Base-by-base conservation (phyloP, 1,139 yeast genomes). In the Pichia sp. region DNA sequence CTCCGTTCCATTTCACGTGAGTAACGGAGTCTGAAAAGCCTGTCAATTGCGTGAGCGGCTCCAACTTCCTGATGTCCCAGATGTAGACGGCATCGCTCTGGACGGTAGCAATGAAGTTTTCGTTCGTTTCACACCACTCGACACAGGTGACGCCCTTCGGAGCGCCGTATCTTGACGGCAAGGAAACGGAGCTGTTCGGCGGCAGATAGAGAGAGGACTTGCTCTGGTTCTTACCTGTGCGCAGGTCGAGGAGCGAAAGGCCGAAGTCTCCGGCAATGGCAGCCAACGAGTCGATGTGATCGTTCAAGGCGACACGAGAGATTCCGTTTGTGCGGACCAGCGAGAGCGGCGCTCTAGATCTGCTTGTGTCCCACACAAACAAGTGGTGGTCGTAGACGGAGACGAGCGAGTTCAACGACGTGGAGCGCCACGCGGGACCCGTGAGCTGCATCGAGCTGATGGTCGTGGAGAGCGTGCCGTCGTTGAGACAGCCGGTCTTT, bases 261-360 rank as follows among this genome's bases (percentile, higher is more conserved):
- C 95, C 95, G 64, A 83, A 84, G 45, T 75, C 73, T 3, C 95
- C 92, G 53, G 87, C 82, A 4, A 86, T 69, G 0, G 89, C 87
- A 40, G 85, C 63, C 8, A 80, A 67, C 1, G 84, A 84, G 59
- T 78, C 78, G 40, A 78, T 72, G 26, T 69, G 62, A 0, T 75
- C 71, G 34, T 82, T 76, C 1, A 80, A 68, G 59, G 85, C 86
- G 55, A 85, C 78, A 54, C 79, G 75, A 15, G 68, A 65, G 3
- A 83, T 66, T 0, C 90, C 88, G 3, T 75, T 68, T 23, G 80
- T 72, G 45, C 76, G 76, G 34, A 82, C 75, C 51, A 83, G 81
- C 54, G 81, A 70, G 8, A 80, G 67, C 1, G 95, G 79, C 65
- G 73, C 62, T 64, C 80, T 74, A 56, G 81, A 73, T 68, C 86